phyloP scores from a whole-genome alignment of 2,329 filamentous ascomycete genomes.

The Thielaviopsis populi region DNA sequence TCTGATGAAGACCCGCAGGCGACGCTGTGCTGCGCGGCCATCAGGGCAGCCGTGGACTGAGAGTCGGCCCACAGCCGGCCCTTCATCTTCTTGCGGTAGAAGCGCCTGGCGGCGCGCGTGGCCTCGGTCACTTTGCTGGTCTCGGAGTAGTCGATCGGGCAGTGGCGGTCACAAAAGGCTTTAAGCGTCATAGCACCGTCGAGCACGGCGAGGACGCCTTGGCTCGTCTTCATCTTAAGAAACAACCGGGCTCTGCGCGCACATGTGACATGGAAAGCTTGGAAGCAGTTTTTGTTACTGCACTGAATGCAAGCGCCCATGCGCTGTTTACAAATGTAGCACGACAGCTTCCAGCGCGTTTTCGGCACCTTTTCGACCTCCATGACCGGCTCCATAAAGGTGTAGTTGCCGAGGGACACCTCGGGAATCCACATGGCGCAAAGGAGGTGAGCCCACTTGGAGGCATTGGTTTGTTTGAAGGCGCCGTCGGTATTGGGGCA shows the following conservation, averaged over 20 bases:
- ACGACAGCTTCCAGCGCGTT: slow-evolving; percentile 80
- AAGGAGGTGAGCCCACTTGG: slow-evolving; percentile 91
- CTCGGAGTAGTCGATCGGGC: slow-evolving; percentile 71
- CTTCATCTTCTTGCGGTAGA: slow-evolving; percentile 80
- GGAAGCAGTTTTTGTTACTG: slow-evolving; percentile 91
- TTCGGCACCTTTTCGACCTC: slow-evolving; percentile 96
- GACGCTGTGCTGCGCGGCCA: slow-evolving; percentile 53
- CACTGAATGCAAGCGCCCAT: slow-evolving; percentile 99
- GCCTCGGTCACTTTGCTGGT: slow-evolving; percentile 73
- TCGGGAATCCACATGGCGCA: slow-evolving; percentile 99
- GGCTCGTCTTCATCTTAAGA: slow-evolving; percentile 90
- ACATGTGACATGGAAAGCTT: slow-evolving; percentile 94
- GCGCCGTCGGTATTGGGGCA: slow-evolving; percentile 95
- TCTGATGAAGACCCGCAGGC: slow-evolving; percentile 1
- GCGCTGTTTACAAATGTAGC: slow-evolving; percentile 91
- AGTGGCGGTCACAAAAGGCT: slow-evolving; percentile 92
- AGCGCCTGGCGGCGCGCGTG: slow-evolving; percentile 69
- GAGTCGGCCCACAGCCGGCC: slow-evolving; percentile 85
- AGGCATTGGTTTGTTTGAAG: slow-evolving; percentile 94
- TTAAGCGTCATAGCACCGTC: slow-evolving; percentile 73
- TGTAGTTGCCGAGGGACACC: slow-evolving; percentile 85
- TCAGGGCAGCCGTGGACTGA: slow-evolving; percentile 63
- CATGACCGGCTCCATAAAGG: slow-evolving; percentile 96
- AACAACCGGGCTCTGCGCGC: slow-evolving; percentile 76
- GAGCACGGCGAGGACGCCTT: slow-evolving; percentile 61